phyloP scores from a whole-genome alignment of 1,139 yeast species.

The Candida sp. region DNA sequence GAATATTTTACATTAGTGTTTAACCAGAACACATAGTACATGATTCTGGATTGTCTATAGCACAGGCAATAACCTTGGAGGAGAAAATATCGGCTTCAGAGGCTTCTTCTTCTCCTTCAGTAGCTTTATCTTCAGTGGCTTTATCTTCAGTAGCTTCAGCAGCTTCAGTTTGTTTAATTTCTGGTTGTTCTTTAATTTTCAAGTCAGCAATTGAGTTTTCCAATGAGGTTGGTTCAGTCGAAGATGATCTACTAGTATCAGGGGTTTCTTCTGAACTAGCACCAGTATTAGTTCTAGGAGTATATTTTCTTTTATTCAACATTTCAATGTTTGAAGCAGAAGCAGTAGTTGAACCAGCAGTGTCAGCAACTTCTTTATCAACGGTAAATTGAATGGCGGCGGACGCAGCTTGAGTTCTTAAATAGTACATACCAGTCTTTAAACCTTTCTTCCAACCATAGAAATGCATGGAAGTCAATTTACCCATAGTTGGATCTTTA shows the following conservation, averaged over 20 bases:
- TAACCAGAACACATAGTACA: constrained; percentile 99
- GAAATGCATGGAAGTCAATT: constrained; percentile 58
- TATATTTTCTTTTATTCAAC: constrained; percentile 52
- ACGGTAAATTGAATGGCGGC: constrained; percentile 62
- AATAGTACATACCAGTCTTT: constrained; percentile 62
- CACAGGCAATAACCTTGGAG: constrained; percentile 93
- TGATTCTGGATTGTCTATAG: constrained; percentile 93
- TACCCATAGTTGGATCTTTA: constrained; percentile 55
- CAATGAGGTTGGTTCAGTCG: constrained; percentile 49
- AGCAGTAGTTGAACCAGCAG: constrained; percentile 53
- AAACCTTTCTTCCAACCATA: constrained; percentile 63
- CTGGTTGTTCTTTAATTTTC: constrained; percentile 21
- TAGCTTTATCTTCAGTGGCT: too few species aligned
- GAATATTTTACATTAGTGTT: constrained; percentile 6
- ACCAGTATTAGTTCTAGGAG: constrained; percentile 26
- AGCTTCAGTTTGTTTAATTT: constrained; percentile 13
- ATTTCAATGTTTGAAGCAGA: constrained; percentile 35
- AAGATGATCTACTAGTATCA: constrained; percentile 27
- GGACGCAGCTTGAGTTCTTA: constrained; percentile 62
- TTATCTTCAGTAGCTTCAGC: constrained; percentile 17
- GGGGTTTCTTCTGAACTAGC: constrained; percentile 24
- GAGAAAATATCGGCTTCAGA: constrained; percentile 73
- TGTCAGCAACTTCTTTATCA: constrained; percentile 33
- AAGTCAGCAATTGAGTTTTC: constrained; percentile 47
- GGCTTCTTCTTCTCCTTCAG: too few species aligned